Conservation (phyloP, 2,329 filamentous ascomycete species). For the Talaromyces sp. region DNA sequence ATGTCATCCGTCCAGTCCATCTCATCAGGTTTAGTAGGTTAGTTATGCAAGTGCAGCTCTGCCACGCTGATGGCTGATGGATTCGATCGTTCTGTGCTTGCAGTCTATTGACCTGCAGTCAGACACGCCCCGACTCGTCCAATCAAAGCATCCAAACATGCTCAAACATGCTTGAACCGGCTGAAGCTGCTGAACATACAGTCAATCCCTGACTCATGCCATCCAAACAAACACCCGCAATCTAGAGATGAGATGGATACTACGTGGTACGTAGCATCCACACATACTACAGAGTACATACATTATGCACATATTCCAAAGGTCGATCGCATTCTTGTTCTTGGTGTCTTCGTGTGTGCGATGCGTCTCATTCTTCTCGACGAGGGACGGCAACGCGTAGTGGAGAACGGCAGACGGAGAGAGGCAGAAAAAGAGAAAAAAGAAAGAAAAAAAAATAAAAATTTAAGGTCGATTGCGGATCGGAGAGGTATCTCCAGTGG, state of each 20-base stretch:
- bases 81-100: not conserved
- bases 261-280: not conserved
- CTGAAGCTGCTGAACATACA: not conserved
- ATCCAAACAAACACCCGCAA: not conserved
- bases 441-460: conserved; percentile 1
- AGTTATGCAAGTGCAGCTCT: not conserved
- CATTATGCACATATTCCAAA: not conserved
- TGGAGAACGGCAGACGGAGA: conserved; percentile 9
- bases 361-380: not conserved
- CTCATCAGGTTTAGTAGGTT: not conserved
- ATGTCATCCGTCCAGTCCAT: no score
- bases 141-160: not conserved
- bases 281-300: not conserved
- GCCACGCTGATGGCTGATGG: not conserved
- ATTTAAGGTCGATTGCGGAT: conserved; percentile 9
- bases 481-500: not conserved
- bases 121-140: not conserved
- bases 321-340: not conserved
- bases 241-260: not conserved
- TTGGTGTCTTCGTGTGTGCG: not conserved
- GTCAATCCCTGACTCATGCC: not conserved
- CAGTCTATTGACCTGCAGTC: not conserved
- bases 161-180: not conserved
- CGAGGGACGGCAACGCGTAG: conserved; percentile 3
- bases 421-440: not conserved